These are phyloP conservation scores for Thelonectria discophora DNA, from an alignment of 2,329 filamentous ascomycete species.

Conservation along the genomic window DNA sequence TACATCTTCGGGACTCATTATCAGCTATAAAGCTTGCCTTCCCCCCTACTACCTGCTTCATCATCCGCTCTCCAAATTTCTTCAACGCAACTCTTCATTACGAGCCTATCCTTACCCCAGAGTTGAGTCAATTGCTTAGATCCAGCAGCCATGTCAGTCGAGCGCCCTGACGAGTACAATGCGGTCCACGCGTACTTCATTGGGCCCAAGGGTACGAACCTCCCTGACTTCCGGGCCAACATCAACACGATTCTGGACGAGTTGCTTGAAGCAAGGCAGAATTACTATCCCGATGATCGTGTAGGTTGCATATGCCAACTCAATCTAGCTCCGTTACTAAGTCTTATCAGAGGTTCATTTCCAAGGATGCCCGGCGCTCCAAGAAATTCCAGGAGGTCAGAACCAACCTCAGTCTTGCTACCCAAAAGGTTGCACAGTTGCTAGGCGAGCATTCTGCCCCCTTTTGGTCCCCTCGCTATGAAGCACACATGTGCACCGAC, in stretches of 20 bases:
- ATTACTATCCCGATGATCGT: conserved; percentile 49
- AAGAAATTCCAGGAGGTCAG: conserved; percentile 46
- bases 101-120: neutral
- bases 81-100: neutral
- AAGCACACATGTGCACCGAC: conserved; percentile 57
- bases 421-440: conserved; percentile 48
- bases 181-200: conserved; percentile 52
- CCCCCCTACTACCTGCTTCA: neutral
- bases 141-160: neutral
- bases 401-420: conserved; percentile 46
- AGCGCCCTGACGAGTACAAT: conserved; percentile 33
- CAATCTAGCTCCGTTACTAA: neutral
- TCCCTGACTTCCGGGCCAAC: conserved; percentile 50
- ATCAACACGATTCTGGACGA: conserved; percentile 52
- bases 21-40: neutral
- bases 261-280: conserved; percentile 44
- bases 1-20: neutral
- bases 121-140: neutral
- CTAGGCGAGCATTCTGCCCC: conserved; percentile 55
- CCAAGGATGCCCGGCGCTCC: conserved; percentile 46
- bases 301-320: conserved; percentile 28
- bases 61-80: neutral
- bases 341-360: conserved; percentile 46
- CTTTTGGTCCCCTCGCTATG: conserved; percentile 57
- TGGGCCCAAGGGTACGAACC: conserved; percentile 53